Evolutionary conservation across 1,284 basidiomycete genomes (phyloP).

Genomic region (Meira miltonrushii): DNA sequence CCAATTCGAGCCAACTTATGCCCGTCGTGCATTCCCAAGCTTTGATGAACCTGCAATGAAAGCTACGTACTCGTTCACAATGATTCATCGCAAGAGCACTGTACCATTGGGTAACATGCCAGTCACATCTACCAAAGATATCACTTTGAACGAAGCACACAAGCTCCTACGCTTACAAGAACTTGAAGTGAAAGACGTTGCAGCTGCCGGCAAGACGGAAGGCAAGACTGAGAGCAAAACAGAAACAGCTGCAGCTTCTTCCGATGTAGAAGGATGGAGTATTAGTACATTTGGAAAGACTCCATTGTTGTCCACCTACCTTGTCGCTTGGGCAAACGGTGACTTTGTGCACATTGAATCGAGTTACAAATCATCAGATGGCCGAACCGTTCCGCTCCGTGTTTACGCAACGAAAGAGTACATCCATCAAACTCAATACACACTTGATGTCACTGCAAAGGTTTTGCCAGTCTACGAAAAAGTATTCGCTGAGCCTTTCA

Average conservation of each 20-base stretch:
- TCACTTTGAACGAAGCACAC: conserved; percentile 32
- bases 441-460: conserved; percentile 79
- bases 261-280: conserved; percentile 47
- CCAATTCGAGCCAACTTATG: conserved; percentile 71
- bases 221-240: conserved; percentile 36
- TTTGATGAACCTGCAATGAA: conserved; percentile 95
- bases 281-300: conserved; percentile 49
- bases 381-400: conserved; percentile 73
- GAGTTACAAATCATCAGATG: conserved; percentile 75
- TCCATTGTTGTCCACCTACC: conserved; percentile 75
- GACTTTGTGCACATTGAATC: conserved; percentile 69
- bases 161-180: conserved; percentile 57
- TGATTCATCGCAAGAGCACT: conserved; percentile 73
- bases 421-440: conserved; percentile 70
- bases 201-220: conserved; percentile 57
- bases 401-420: conserved; percentile 79
- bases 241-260: conserved; percentile 21
- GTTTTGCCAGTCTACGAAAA: conserved; percentile 90
- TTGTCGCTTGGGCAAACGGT: conserved; percentile 86
- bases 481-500: conserved; percentile 79
- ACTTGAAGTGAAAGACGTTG: conserved; percentile 61
- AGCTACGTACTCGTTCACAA: conserved; percentile 73
- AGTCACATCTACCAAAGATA: conserved; percentile 24
- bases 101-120: conserved; percentile 73
- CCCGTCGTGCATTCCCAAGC: conserved; percentile 60